Conservation (phyloP, 2,329 filamentous ascomycete species). For the Myriosclerotinia curreyana region DNA sequence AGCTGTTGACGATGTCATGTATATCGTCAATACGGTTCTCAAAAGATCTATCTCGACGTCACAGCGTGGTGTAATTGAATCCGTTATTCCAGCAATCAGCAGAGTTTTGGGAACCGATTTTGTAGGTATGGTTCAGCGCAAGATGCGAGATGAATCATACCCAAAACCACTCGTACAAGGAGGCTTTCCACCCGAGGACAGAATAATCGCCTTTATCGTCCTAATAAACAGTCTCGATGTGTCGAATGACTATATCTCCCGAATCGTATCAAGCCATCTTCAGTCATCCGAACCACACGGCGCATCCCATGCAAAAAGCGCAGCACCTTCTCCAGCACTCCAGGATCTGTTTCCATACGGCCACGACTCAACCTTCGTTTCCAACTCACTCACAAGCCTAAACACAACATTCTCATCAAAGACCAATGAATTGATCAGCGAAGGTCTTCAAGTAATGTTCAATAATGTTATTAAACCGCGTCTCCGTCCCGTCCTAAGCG, state of each 20-base stretch:
- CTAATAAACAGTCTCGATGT: conserved; percentile 95
- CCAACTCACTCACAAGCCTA: conserved; percentile 64
- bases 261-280: conserved; percentile 74
- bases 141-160: conserved; percentile 96
- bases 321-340: conserved; percentile 41
- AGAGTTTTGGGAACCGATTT: conserved; percentile 86
- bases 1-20: conserved; percentile 98
- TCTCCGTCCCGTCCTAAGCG: conserved; percentile 76
- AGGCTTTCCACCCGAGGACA: conserved; percentile 80
- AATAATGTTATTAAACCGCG: conserved; percentile 83
- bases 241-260: conserved; percentile 82
- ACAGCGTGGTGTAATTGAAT: conserved; percentile 72
- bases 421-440: conserved; percentile 74
- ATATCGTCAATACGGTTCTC: conserved; percentile 91
- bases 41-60: conserved; percentile 84
- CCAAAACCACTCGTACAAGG: conserved; percentile 76
- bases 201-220: conserved; percentile 84
- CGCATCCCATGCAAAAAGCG: conserved; percentile 10
- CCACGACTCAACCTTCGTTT: conserved; percentile 68
- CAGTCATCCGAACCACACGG: conserved; percentile 40
- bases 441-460: conserved; percentile 83
- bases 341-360: conserved; percentile 75
- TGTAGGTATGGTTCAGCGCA: conserved; percentile 93
- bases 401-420: conserved; percentile 72
- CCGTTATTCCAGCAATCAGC: conserved; percentile 73